phyloP scores from a whole-genome alignment of 2,329 filamentous ascomycete genomes.

The Aspergillus pseudotamarii region DNA sequence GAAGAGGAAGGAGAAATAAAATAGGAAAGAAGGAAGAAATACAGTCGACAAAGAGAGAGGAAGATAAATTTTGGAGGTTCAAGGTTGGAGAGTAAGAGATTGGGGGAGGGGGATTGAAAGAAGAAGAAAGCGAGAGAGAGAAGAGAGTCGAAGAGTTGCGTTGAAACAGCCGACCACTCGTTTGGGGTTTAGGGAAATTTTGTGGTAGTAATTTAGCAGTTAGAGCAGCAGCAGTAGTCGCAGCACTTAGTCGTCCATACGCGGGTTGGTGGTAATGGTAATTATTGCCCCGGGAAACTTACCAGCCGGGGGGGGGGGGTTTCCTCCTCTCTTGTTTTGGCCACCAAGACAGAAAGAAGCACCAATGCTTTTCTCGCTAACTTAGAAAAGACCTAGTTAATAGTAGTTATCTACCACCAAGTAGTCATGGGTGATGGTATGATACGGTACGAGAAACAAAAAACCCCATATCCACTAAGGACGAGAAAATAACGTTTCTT shows the following conservation, averaged over 20 bases:
- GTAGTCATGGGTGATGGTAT: conserved; percentile 12
- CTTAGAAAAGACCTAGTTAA: neutral
- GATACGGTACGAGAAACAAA: conserved; percentile 8
- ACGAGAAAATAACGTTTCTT: neutral
- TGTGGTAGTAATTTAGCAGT: conserved; percentile 9
- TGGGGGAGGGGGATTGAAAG: conserved; percentile 17
- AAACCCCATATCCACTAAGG: neutral
- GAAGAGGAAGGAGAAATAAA: conserved; percentile 10
- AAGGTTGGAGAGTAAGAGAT: conserved; percentile 18
- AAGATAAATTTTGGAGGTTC: neutral
- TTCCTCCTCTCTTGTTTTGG: conserved; percentile 10
- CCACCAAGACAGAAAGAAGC: conserved; percentile 11
- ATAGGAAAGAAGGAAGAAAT: conserved; percentile 7
- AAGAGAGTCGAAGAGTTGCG: conserved; percentile 11
- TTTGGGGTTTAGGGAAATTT: conserved; percentile 19
- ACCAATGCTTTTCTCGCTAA: conserved; percentile 4
- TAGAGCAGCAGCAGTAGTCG: conserved; percentile 3
- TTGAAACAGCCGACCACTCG: conserved; percentile 23
- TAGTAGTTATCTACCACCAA: neutral
- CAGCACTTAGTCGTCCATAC: neutral
- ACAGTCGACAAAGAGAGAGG: conserved; percentile 6
- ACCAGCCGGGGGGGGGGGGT: neutral
- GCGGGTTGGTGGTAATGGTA: conserved; percentile 6
- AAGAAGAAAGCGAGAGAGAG: conserved; percentile 18
- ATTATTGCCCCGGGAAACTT: conserved; percentile 7